Evolutionary conservation across 2,329 filamentous ascomycete genomes (phyloP).

Genomic region (Pseudogymnoascus sp.): DNA sequence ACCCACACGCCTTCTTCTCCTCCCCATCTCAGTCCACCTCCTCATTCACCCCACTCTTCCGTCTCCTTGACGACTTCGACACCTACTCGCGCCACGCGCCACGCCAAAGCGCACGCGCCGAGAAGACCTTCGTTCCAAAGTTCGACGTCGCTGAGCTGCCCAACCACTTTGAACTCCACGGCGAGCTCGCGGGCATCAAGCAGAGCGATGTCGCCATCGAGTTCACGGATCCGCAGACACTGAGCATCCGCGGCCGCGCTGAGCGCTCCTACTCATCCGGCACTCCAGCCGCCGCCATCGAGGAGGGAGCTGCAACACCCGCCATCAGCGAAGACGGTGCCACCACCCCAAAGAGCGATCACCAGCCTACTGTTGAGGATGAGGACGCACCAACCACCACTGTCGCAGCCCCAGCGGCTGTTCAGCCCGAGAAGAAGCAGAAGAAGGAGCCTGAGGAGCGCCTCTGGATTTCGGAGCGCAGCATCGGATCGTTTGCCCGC

Average conservation of each 20-base stretch:
- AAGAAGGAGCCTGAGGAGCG: constrained; percentile 36
- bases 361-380: constrained; percentile 26
- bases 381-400: constrained; percentile 28
- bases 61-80: constrained; percentile 55
- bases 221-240: constrained; percentile 67
- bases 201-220: constrained; percentile 68
- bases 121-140: constrained; percentile 57
- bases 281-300: constrained; percentile 34
- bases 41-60: constrained; percentile 50
- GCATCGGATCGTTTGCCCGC: constrained; percentile 56
- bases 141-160: constrained; percentile 70
- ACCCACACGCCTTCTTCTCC: background rate
- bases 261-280: constrained; percentile 52
- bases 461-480: constrained; percentile 62
- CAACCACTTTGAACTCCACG: constrained; percentile 64
- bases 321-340: constrained; percentile 19
- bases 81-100: constrained; percentile 36
- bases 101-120: constrained; percentile 15
- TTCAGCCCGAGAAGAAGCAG: constrained; percentile 28
- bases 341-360: constrained; percentile 31
- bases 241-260: constrained; percentile 60
- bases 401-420: constrained; percentile 13
- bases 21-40: background rate
- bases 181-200: constrained; percentile 66
- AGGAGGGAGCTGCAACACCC: constrained; percentile 21